Base-by-base conservation (phyloP, 306 rosid genomes). In the Cyamopsis tetragonoloba region DNA sequence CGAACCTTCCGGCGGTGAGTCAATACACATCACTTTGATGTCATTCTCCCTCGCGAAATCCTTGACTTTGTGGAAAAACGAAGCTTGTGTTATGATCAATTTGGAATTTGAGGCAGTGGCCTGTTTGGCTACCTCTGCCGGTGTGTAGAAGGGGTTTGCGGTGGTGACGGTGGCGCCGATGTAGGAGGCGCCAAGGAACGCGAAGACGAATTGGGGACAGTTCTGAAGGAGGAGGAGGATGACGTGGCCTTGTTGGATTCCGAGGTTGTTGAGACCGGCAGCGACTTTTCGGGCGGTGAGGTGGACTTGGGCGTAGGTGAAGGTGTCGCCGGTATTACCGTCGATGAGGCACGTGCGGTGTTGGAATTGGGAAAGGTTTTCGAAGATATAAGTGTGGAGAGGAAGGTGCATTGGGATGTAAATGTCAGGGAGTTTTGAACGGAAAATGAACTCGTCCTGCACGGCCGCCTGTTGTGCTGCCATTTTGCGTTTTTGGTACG, bases 141-240 rank as follows among this genome's bases (percentile, higher is more conserved):
- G 78, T 0, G 87, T 88, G 74, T 72, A 81, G 55, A 85, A 83
- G 4, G 95, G 95, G 58, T 88, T 88, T 1, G 86, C 87, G 0
- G 86, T 77, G 5, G 97, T 91, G 66, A 74, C 62, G 15, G 59
- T 28, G n/a, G 93, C 93, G 4, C 97, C 96, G 10, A 62, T 6
- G 43, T 31, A 46, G 10, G 96, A 88, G 0, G 93, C 89, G 0
- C 86, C 96, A 2, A 91, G 84, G 66, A 91, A 91, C 0, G 96
- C 60, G 44, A 84, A 78, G 4, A 82, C 80, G 48, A 88, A 88
- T 13, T 91, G 81, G 0, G 87, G 87, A 30, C 89, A 77, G 82
- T 91, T 91, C 8, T 80, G 96, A 68, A 91, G 91, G n/a, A 88
- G 72, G 30, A 91, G 76, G 88, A 91, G 81, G 93, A 91, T 81